These are phyloP conservation scores for Fusarium zealandicum DNA, from an alignment of 2,329 filamentous ascomycete species.

Conservation along the genomic window DNA sequence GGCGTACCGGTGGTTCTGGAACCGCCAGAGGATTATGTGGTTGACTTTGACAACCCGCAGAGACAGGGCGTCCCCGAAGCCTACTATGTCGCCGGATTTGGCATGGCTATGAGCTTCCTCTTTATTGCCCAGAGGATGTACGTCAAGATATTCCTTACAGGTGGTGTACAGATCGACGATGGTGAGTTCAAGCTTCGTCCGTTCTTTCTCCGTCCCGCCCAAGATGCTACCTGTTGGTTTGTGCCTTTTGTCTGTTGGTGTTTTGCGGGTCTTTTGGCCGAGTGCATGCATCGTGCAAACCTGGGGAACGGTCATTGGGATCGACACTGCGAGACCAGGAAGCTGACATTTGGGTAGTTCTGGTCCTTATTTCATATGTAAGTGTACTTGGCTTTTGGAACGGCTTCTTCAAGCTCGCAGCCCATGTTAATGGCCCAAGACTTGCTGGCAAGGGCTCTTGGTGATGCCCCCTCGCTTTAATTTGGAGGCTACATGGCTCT, in stretches of 20 bases:
- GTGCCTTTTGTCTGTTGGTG: neutral
- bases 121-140: slow-evolving; percentile 41
- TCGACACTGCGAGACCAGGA: neutral
- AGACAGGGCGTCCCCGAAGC: slow-evolving; percentile 32
- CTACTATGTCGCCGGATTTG: slow-evolving; percentile 35
- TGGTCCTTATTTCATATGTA: slow-evolving; percentile 31
- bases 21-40: slow-evolving; percentile 44
- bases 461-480: no score
- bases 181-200: slow-evolving; percentile 21
- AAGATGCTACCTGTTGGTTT: neutral
- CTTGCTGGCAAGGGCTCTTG: no score
- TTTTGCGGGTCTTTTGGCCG: slow-evolving; percentile 1
- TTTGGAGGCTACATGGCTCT: no score
- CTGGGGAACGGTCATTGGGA: neutral
- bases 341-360: slow-evolving; percentile 19
- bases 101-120: slow-evolving; percentile 28
- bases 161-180: slow-evolving; percentile 39
- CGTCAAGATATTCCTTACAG: slow-evolving; percentile 34
- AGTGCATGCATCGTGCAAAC: neutral
- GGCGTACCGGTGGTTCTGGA: slow-evolving; percentile 25
- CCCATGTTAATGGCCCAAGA: no score
- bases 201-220: neutral
- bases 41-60: slow-evolving; percentile 46
- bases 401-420: neutral
- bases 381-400: neutral